A percentile compares a stretch with the other conserved stretches of the same genome.
Conservation (phyloP, 208 protist species). For the Crithidia expoeki region DNA sequence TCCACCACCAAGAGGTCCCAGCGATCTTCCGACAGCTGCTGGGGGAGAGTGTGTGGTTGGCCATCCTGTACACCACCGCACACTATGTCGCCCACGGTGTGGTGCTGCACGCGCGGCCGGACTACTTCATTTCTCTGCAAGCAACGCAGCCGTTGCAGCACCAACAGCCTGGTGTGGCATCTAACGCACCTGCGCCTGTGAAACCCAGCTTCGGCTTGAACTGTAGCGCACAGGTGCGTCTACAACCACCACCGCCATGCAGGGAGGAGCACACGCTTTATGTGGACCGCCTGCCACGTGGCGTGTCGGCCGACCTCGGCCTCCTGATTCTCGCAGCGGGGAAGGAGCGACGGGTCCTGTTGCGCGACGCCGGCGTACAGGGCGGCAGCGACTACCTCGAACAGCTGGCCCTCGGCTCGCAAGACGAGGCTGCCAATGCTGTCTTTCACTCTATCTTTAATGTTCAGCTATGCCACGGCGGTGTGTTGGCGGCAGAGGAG, state of each 20-base stretch:
- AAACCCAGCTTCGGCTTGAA: background rate
- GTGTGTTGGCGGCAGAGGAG: constrained; percentile 64
- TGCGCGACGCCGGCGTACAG: constrained; percentile 39
- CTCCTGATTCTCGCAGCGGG: constrained; percentile 70
- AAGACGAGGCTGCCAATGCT: constrained; percentile 76
- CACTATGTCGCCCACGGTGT: constrained; percentile 89
- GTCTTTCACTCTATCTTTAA: constrained; percentile 83
- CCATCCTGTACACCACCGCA: constrained; percentile 78
- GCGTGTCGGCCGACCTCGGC: constrained; percentile 66
- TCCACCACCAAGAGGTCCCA: constrained; percentile 62
- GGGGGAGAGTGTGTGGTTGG: constrained; percentile 77
- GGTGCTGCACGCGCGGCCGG: constrained; percentile 72
- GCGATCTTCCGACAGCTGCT: constrained; percentile 53
- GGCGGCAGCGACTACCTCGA: constrained; percentile 66
- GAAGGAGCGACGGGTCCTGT: constrained; percentile 68
- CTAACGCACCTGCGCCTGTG: background rate
- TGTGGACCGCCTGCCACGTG: constrained; percentile 62
- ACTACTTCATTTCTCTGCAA: constrained; percentile 75
- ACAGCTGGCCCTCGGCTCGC: constrained; percentile 69
- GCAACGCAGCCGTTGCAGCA: background rate
- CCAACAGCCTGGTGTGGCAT: constrained; percentile 5
- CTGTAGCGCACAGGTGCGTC: background rate
- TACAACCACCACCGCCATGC: background rate
- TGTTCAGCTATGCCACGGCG: constrained; percentile 60
- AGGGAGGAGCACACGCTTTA: constrained; percentile 66